Conservation (phyloP, 441 rosid species). For the Daphne laureola region DNA sequence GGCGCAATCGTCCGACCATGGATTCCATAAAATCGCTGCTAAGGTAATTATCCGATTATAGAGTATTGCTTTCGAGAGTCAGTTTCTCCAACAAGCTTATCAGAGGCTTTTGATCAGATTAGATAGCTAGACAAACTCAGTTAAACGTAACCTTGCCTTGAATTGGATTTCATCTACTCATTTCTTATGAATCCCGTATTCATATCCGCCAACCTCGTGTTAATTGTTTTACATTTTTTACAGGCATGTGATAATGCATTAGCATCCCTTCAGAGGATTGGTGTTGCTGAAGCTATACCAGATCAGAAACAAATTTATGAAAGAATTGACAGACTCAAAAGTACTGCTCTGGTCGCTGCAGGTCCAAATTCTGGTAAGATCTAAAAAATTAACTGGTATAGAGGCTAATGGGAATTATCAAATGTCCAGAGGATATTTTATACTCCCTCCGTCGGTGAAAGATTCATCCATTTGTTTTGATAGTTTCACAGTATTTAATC, state of each 20-base stretch:
- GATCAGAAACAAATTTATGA: constrained; percentile 20
- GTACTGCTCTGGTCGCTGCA: constrained; percentile 29
- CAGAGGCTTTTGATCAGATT: no score
- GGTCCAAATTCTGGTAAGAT: constrained; percentile 49
- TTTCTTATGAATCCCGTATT: neutral
- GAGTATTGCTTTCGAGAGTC: no score
- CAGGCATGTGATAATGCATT: constrained; percentile 57
- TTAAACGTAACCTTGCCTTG: no score
- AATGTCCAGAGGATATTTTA: neutral
- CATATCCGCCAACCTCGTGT: neutral
- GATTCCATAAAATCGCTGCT: constrained; percentile 43
- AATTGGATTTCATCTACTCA: neutral
- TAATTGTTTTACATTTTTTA: constrained; percentile 9
- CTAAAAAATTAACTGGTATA: neutral
- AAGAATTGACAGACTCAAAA: constrained; percentile 34
- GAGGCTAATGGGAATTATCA: neutral
- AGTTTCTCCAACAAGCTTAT: no score
- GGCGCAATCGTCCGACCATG: constrained; percentile 36
- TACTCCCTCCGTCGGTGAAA: no score
- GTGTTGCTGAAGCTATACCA: constrained; percentile 13
- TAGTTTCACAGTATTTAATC: no score
- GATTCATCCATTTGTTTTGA: no score
- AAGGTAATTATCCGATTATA: constrained; percentile 28
- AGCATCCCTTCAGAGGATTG: constrained; percentile 25
- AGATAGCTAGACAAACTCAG: no score